Evolutionary conservation across 2,329 filamentous ascomycete genomes (phyloP).

Genomic region (Diaporthe australafricana): DNA sequence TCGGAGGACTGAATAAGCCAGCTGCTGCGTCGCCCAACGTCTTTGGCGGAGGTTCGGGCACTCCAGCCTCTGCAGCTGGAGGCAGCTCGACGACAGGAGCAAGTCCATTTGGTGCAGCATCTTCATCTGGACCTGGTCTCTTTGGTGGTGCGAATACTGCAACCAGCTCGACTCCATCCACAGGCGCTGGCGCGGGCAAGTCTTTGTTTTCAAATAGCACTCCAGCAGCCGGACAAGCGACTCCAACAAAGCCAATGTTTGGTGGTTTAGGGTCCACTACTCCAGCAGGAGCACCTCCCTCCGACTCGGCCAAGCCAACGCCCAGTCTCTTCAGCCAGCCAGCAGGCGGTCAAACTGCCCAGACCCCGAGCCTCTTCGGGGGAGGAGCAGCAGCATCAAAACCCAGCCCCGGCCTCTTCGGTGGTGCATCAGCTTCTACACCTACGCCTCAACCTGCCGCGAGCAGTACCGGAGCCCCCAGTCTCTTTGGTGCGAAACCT

Average conservation of each 20-base stretch:
- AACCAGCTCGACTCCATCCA: slow-evolving; percentile 36
- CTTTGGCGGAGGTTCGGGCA: slow-evolving; percentile 44
- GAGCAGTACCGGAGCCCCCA: slow-evolving; percentile 16
- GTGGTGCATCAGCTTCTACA: slow-evolving; percentile 22
- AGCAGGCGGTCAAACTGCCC: slow-evolving; percentile 27
- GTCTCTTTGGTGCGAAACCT: slow-evolving; percentile 35
- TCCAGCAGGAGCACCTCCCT: slow-evolving; percentile 65
- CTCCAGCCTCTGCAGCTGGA: slow-evolving; percentile 35
- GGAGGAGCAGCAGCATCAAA: slow-evolving; percentile 31
- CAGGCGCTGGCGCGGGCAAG: slow-evolving; percentile 35
- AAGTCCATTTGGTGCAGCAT: slow-evolving; percentile 27
- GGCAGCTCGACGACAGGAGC: slow-evolving; percentile 21
- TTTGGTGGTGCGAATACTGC: slow-evolving; percentile 42
- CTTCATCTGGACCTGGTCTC: slow-evolving; percentile 39
- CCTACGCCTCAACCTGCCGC: slow-evolving; percentile 36
- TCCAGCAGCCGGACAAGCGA: slow-evolving; percentile 47
- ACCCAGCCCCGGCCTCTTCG: slow-evolving; percentile 19
- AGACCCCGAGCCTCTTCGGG: slow-evolving; percentile 33
- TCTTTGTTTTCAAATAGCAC: slow-evolving; percentile 41
- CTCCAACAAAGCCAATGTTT: slow-evolving; percentile 61
- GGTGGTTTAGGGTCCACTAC: slow-evolving; percentile 62
- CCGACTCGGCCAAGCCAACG: slow-evolving; percentile 44
- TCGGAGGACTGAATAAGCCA: slow-evolving; percentile 41
- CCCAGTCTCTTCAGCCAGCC: slow-evolving; percentile 35
- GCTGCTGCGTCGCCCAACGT: slow-evolving; percentile 36